Percentiles rank a stretch among this genome's conserved stretches.
phyloP scores from a whole-genome alignment of 192 early-diverging fungal species.

The Coemansia aciculifera region DNA sequence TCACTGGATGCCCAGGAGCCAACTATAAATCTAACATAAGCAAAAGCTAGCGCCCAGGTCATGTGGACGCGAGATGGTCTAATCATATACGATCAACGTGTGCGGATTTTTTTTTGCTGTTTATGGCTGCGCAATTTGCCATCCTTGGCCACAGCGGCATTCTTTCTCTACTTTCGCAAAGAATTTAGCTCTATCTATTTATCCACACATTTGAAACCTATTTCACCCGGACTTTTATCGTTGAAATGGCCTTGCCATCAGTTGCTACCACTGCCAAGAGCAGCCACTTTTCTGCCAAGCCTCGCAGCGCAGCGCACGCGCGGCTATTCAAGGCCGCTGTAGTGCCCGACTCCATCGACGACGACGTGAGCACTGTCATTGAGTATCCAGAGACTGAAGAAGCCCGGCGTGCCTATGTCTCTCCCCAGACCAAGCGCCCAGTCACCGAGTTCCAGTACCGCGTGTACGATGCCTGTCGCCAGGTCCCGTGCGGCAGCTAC shows the following conservation, averaged over 20 bases:
- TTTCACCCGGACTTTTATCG: neutral
- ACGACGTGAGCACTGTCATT: slow-evolving; percentile 49
- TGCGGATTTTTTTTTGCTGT: neutral
- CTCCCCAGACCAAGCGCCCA: slow-evolving; percentile 58
- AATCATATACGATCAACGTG: neutral
- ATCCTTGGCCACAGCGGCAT: neutral
- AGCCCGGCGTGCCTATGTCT: slow-evolving; percentile 56
- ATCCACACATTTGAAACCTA: neutral
- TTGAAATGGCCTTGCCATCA: neutral
- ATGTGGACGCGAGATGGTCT: neutral
- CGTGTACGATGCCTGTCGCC: slow-evolving; percentile 68
- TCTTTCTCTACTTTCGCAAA: neutral
- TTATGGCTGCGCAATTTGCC: slow-evolving; percentile 8
- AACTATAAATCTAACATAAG: neutral
- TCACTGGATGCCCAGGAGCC: neutral
- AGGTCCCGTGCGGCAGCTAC: slow-evolving; percentile 65
- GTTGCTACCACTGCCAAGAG: slow-evolving; percentile 18
- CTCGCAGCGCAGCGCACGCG: slow-evolving; percentile 30
- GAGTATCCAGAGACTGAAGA: slow-evolving; percentile 52
- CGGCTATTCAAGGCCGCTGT: slow-evolving; percentile 35
- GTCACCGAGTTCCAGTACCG: slow-evolving; percentile 72
- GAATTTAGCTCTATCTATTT: neutral
- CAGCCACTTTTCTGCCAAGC: slow-evolving; percentile 30
- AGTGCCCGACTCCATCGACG: slow-evolving; percentile 44
- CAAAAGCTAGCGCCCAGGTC: neutral